Evolutionary conservation across 2,329 filamentous ascomycete species (phyloP), one percentile per base, ranked within the genome.

Genomic region (Pyrenophora seminiperda): DNA sequence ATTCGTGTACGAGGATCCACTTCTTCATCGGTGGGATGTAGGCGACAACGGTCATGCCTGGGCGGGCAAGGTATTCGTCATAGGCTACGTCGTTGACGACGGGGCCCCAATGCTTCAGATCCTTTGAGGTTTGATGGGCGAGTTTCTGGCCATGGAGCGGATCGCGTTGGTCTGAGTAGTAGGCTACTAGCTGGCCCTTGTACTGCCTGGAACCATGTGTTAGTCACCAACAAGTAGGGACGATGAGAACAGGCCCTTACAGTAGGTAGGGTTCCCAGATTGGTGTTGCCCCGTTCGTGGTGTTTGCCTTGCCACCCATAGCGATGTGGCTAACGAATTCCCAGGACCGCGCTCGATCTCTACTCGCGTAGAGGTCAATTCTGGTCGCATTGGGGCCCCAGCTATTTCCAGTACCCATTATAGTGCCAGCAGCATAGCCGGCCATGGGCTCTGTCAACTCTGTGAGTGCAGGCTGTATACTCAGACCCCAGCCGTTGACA

Each of bases 401-500:
- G 38, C 47, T 58, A 11, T 60, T 61, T 1, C 83, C 84, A 0
- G 83, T 77, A 6, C 79, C 68, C 27, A 65, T 19, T 2, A 65
- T 54, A 1, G 62, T 65, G n/a, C 62, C 61, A 10, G 55, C 59
- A 7, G 41, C 40, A 27, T 59, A 64, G 3, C 50, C 57, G 7
- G 41, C 61, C 46, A 64, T 54, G 24, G 53, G 47, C 30, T 52
- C 46, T 1, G 52, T 52, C 22, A 64, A 42, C 20, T 54, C 52
- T 5, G 52, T 32, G 41, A 62, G 32, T 14, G 52, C 51, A 6
- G 61, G 61, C 38, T 62, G 61, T 6, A 86, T 87, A 31, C 83
- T 78, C 47, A 88, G 65, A 4, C 86, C 86, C 75, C 81, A 83
- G 30, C 80, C 80, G 58, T 87, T 86, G 34, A 81, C 81, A 34